Base-by-base conservation (phyloP, 2,329 filamentous ascomycete species). In the Scortechinia acanthostroma region DNA sequence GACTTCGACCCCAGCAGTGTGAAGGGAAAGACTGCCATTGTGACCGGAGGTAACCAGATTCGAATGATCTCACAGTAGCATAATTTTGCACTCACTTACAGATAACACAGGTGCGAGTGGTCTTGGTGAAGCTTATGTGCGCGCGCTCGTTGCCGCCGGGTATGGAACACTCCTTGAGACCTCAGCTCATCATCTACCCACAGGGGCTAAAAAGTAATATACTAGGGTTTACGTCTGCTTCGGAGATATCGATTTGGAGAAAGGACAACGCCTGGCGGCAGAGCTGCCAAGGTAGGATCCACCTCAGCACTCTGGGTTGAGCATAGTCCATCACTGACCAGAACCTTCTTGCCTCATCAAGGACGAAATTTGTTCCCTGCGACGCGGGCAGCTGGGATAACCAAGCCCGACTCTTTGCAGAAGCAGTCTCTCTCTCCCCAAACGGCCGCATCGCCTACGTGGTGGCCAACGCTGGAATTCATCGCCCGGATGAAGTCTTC, bases 401-500 rank as follows among this genome's bases (percentile, higher is more conserved):
- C 22, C 60, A 62, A 46, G 46, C 55, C 25, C 50, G 42, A 4
- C 49, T 62, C 6, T 61, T 63, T 23, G 43, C 49, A 16, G 50
- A 51, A 19, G 58, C 59, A 17, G 43, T 44, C 0, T 48, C 51
- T 5, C 54, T 58, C 23, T 57, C 55, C 1, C 51, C 48, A 2
- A 53, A 51, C n/a, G 52, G 52, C 2, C 55, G 52, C 30, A 52
- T 62, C 15, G 50, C 52, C 28, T 58, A 53, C 37, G 60, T 62
- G 4, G 48, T 62, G 5, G 59, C 60, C 5, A 62, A 62, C 46
- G 59, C 59, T 2, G 60, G 60, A 1, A 56, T 61, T 20, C 47
- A 53, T 42, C 55, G 51, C 4, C 33, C 47, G 4, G 60, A 63
- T 47, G 51, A 55, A 16, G 49, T 63, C 30, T 60, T 56, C 47